Evolutionary conservation across 2,329 filamentous ascomycete genomes (phyloP), one percentile per base, ranked within the genome.

Genomic region (Neopestalotiopsis sp.): DNA sequence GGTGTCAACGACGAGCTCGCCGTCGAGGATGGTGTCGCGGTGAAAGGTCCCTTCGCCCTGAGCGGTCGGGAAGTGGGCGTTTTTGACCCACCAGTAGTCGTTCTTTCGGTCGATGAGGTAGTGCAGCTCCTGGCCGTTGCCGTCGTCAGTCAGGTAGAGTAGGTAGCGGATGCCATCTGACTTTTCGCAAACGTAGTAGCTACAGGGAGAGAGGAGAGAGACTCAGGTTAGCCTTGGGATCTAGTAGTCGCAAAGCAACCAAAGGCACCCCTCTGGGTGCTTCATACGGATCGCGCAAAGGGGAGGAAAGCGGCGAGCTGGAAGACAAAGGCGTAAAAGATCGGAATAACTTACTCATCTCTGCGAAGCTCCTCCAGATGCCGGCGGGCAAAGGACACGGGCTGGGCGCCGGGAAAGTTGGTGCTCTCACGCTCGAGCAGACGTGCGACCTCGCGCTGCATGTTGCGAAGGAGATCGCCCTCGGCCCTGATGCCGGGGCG

Each of bases 81-180:
- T 84, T 70, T 88, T 88, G 70, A 98, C 89, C 77, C 88, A 94
- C 88, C 95, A 97, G 85, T 96, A 99, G 79, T 98, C 94, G 83
- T 99, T 98, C 83, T 95, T 97, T 77, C 96, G 94, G 82, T 99
- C 95, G 82, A 99, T 97, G 68, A 99, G 87, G 83, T 97, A 98
- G 77, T 96, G 93, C 30, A 91, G 88, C 78, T 97, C 94, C 63
- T 78, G 73, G 67, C 83, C 84, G 5, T 83, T 79, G 57, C 90
- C 87, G 77, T 92, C 91, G 7, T 84, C 80, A 65, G 93, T 94
- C 73, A 96, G 90, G 84, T 97, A 98, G 72, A 99, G 89, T n/a
- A 99, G 88, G 80, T 97, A 98, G 72, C 96, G 91, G 72, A 98
- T 94, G 67, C 96, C 96, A 78, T 99, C 96, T 1, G 95, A 97